Base-by-base conservation (phyloP, 371 early-diverging fungal genomes). In the Mortierella polycephala region DNA sequence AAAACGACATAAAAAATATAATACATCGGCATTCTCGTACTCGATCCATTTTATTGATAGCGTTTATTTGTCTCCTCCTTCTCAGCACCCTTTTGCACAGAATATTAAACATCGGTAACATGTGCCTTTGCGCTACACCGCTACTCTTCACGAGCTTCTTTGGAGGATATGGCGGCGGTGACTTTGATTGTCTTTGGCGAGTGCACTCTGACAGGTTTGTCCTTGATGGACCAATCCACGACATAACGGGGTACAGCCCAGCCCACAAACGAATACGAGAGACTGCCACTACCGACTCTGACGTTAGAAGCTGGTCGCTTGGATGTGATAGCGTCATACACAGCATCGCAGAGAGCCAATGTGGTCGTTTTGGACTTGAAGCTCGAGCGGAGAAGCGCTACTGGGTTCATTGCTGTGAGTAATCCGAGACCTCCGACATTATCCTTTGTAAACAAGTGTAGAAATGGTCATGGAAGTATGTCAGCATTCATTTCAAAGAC, bases 231-330 rank as follows among this genome's bases (percentile, higher is more conserved):
- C 77, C 71, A 71, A 61, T 76, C 77, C 0, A 76, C 68, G 20
- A 71, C 23, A 3, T 11, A 49, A 7, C 64, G 59, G 39, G 77
- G 77, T 2, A 60, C 71, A 16, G 45, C 62, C 77, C 71, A 71
- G 7, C 68, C 77, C 4, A 76, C 77, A 67, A 76, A 71, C n/a
- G 77, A 59, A 51, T 76, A 71, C 4, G 71, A 62, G 10, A 67
- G 30, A 54, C 68, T 66, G 18, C 64, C 56, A 21, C 42, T 59
- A 5, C 71, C 77, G 7, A 71, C 53, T 2, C 60, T 45, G 20
- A 55, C 54, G 18, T 12, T 12, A 0, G 54, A 4, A 0, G 67
- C 21, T 7, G 77, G 77, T 45, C 42, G 62, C n/a, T 18, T 60
- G 20, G 42, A 42, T 1, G 67, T 71, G 55, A 76, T 51, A 0